A percentile compares a stretch with the other conserved stretches of the same genome.
phyloP scores from a whole-genome alignment of 768 basidiomycete genomes.

The Kwoniella mangroviensis region DNA sequence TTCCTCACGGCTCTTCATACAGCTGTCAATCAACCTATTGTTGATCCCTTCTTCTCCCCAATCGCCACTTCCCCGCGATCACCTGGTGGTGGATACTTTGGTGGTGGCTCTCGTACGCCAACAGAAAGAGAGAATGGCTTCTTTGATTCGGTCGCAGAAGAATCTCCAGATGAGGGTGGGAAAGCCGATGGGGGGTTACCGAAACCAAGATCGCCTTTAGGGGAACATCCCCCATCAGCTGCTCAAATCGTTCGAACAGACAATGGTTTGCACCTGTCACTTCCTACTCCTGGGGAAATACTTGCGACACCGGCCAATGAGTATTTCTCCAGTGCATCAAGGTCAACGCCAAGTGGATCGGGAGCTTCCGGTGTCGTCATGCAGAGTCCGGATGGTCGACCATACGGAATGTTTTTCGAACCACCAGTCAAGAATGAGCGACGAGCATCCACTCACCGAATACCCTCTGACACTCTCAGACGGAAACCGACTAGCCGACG shows the following conservation, averaged over 20 bases:
- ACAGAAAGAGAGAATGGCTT: conserved; percentile 27
- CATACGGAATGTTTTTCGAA: conserved; percentile 94
- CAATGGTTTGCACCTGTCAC: conserved; percentile 33
- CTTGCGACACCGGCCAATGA: conserved; percentile 62
- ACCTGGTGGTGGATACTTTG: conserved; percentile 66
- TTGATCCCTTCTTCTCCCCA: conserved; percentile 92
- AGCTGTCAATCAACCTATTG: conserved; percentile 78
- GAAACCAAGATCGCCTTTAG: conserved; percentile 37
- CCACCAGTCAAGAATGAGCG: conserved; percentile 60
- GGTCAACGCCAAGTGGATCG: conserved; percentile 61
- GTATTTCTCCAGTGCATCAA: conserved; percentile 72
- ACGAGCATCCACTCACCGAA: conserved; percentile 22
- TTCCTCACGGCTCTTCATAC: conserved; percentile 91
- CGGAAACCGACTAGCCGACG: conserved; percentile 28
- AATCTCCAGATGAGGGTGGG: conserved; percentile 19
- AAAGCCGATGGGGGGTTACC: conserved; percentile 12
- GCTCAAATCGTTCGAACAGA: conserved; percentile 35
- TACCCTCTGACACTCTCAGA: conserved; percentile 22
- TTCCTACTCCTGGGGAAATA: conserved; percentile 50
- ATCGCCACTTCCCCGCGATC: conserved; percentile 88
- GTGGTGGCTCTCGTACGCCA: conserved; percentile 48
- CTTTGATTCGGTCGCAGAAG: conserved; percentile 46
- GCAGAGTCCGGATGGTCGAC: conserved; percentile 89
- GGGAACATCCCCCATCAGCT: conserved; percentile 36
- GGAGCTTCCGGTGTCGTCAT: conserved; percentile 83